Conservation (phyloP, 1,284 basidiomycete genomes). For the Leccinum subspadiceum region DNA sequence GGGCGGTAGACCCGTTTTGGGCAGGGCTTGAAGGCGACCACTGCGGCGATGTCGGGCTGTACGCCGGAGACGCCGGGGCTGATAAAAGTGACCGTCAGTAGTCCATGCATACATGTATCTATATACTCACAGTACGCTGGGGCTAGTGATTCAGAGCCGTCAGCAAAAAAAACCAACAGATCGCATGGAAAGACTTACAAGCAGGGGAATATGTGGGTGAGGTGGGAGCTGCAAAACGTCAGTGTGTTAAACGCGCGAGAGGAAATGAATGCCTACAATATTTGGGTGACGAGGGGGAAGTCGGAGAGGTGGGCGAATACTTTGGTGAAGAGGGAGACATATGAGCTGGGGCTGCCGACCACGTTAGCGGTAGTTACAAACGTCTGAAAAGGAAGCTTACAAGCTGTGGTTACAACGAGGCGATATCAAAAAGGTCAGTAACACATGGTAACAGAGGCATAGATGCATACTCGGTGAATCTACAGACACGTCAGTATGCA, state of each 20-base stretch:
- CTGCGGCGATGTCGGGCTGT: slow-evolving; percentile 77
- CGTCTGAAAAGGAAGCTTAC: slow-evolving; percentile 39
- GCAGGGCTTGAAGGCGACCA: slow-evolving; percentile 80
- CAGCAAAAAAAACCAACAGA: slow-evolving; percentile 13
- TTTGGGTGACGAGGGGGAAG: slow-evolving; percentile 83
- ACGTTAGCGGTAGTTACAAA: slow-evolving; percentile 25
- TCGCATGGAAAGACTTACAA: slow-evolving; percentile 50
- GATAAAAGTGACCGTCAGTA: slow-evolving; percentile 16
- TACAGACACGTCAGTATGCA: slow-evolving; percentile 35
- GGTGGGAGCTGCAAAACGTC: slow-evolving; percentile 60
- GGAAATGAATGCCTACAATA: slow-evolving; percentile 61
- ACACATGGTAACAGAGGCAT: slow-evolving; percentile 8
- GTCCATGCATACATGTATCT: neutral
- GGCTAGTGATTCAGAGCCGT: slow-evolving; percentile 38
- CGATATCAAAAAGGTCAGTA: slow-evolving; percentile 17
- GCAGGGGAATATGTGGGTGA: slow-evolving; percentile 83
- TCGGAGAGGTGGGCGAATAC: slow-evolving; percentile 82
- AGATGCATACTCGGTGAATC: slow-evolving; percentile 74
- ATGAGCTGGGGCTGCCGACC: slow-evolving; percentile 58
- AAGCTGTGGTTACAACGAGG: slow-evolving; percentile 44
- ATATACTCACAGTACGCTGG: slow-evolving; percentile 68
- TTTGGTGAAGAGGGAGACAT: slow-evolving; percentile 84
- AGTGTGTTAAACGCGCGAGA: slow-evolving; percentile 5
- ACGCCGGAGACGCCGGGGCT: slow-evolving; percentile 83
- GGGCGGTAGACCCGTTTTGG: slow-evolving; percentile 42